phyloP scores from a whole-genome alignment of 2,329 filamentous ascomycete species.

The Cercospora brassicicola region DNA sequence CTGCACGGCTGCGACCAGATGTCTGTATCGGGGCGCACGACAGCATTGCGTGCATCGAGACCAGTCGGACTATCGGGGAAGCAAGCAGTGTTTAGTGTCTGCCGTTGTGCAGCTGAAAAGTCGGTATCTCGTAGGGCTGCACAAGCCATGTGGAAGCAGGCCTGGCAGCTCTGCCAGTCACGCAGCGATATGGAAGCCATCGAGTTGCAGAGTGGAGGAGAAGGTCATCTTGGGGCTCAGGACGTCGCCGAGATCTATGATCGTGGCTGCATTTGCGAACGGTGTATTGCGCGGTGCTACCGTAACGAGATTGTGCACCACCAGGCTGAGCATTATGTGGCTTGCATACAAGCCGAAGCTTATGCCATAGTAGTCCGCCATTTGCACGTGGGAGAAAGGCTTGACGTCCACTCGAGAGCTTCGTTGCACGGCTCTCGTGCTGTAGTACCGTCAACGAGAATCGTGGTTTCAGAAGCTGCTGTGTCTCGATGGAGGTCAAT shows the following conservation, averaged over 20 bases:
- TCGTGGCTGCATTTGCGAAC: not conserved
- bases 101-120: too few relatives aligned
- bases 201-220: not conserved
- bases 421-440: not conserved
- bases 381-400: not conserved
- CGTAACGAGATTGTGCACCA: not conserved
- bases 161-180: not conserved
- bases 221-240: not conserved
- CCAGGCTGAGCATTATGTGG: not conserved
- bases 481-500: not conserved
- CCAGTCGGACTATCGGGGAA: not conserved
- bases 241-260: not conserved
- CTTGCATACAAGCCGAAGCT: not conserved
- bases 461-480: not conserved
- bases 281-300: not conserved
- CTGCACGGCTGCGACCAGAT: not conserved
- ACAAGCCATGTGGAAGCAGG: not conserved
- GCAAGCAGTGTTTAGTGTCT: not conserved
- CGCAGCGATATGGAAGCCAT: not conserved
- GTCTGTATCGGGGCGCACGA: not conserved
- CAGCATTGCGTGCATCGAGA: not conserved
- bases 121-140: not conserved
- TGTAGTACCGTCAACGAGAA: not conserved
- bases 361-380: not conserved
- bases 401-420: not conserved